phyloP scores from a whole-genome alignment of 1,284 basidiomycete species.

The Caloboletus firmus region DNA sequence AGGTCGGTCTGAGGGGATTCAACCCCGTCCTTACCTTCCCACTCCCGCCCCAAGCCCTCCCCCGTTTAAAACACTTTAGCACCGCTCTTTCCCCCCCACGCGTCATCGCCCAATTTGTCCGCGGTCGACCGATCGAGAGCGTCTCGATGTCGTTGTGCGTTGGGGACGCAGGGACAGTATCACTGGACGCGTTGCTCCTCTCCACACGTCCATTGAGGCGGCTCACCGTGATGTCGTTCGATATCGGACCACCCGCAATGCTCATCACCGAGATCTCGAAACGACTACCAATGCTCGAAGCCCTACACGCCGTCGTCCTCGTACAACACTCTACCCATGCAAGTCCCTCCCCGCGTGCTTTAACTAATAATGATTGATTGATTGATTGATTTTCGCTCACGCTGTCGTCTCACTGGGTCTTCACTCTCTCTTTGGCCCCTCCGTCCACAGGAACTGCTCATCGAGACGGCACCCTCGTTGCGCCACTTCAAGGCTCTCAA shows the following conservation, averaged over 20 bases:
- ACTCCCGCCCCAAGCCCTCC: conserved; percentile 45
- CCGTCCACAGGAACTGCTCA: conserved; percentile 34
- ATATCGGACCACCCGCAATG: conserved; percentile 41
- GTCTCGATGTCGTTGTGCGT: conserved; percentile 56
- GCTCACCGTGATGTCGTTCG: conserved; percentile 60
- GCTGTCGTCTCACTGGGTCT: too few species aligned
- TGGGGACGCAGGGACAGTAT: conserved; percentile 32
- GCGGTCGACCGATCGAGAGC: conserved; percentile 48
- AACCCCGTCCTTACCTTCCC: conserved; percentile 34
- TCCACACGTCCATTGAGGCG: conserved; percentile 44
- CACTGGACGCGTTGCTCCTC: conserved; percentile 47
- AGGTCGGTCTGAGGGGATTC: conserved; percentile 55
- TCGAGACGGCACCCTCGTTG: conserved; percentile 30
- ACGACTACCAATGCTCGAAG: conserved; percentile 50
- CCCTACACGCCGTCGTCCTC: conserved; percentile 55
- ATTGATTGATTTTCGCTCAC: neutral
- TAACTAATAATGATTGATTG: too few species aligned
- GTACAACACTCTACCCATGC: conserved; percentile 46
- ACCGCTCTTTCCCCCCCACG: conserved; percentile 52
- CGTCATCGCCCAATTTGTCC: conserved; percentile 47
- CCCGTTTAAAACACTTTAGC: conserved; percentile 49
- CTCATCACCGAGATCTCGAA: conserved; percentile 48
- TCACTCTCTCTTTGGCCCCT: neutral
- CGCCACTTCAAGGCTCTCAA: conserved; percentile 36
- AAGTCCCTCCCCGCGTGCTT: conserved; percentile 19